Evolutionary conservation across 192 early-diverging fungal genomes (phyloP).

Genomic region (Linnemannia schmuckeri): DNA sequence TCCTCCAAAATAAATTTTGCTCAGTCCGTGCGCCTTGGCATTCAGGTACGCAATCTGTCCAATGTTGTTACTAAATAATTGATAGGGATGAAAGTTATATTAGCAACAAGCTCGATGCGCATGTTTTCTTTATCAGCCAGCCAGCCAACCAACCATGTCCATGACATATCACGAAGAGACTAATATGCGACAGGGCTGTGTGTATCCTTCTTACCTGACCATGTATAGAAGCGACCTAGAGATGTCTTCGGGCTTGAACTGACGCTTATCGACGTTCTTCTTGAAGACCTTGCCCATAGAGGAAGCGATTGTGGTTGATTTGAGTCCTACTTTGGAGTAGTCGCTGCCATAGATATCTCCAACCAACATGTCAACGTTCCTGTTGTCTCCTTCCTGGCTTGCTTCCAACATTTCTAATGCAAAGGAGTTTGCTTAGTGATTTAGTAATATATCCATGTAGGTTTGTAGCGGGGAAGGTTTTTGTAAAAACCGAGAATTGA

Average conservation of each 20-base stretch:
- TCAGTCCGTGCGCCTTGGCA: conserved; percentile 91
- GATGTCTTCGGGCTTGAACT: conserved; percentile 85
- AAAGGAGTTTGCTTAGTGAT: not conserved
- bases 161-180: not conserved
- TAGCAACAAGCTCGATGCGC: not conserved
- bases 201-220: conserved; percentile 72
- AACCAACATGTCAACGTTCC: conserved; percentile 88
- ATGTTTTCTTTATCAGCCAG: not conserved
- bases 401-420: conserved; percentile 81
- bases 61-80: conserved; percentile 89
- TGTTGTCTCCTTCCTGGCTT: conserved; percentile 92
- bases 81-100: not conserved
- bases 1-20: conserved; percentile 96
- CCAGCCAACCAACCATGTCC: not conserved
- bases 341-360: conserved; percentile 96
- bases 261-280: conserved; percentile 71
- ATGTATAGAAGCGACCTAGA: conserved; percentile 92
- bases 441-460: not conserved
- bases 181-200: not conserved
- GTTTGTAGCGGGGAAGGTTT: not conserved
- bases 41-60: conserved; percentile 99
- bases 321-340: conserved; percentile 94
- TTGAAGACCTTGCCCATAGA: conserved; percentile 98
- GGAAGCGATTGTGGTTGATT: conserved; percentile 93
- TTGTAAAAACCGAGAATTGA: not conserved